phyloP scores from a whole-genome alignment of 2,329 filamentous ascomycete genomes.

The Blastomyces gilchristii region DNA sequence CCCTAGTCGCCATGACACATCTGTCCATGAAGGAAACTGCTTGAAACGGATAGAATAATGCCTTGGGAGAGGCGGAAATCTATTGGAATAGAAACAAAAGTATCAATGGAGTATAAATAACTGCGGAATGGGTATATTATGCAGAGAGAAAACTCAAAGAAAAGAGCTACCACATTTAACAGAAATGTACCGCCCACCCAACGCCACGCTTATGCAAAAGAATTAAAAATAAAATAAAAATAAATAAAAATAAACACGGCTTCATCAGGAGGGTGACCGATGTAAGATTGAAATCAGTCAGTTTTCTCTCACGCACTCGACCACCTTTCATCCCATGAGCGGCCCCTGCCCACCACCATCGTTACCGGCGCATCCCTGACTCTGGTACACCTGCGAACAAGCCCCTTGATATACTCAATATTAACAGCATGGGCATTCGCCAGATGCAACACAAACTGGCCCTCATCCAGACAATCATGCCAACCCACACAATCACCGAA shows the following conservation, averaged over 20 bases:
- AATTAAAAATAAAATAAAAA: background rate
- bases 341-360: background rate
- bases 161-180: too few species aligned
- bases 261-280: background rate
- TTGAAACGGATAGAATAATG: background rate
- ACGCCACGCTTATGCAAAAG: background rate
- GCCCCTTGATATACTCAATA: background rate
- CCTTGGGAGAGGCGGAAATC: background rate
- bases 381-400: background rate
- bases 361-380: background rate
- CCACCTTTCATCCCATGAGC: background rate
- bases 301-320: background rate
- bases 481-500: constrained; percentile 4
- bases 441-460: constrained; percentile 2
- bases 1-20: background rate
- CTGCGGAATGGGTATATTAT: background rate
- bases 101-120: background rate
- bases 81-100: background rate
- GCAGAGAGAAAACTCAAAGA: background rate
- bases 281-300: background rate
- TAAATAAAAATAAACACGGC: background rate
- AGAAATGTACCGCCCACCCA: background rate
- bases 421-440: constrained; percentile 2
- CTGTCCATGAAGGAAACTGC: background rate
- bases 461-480: background rate